Percentiles rank a stretch among this genome's conserved stretches.
phyloP scores from a whole-genome alignment of 2,329 filamentous ascomycete genomes.

The Periglandula ipomoeae region DNA sequence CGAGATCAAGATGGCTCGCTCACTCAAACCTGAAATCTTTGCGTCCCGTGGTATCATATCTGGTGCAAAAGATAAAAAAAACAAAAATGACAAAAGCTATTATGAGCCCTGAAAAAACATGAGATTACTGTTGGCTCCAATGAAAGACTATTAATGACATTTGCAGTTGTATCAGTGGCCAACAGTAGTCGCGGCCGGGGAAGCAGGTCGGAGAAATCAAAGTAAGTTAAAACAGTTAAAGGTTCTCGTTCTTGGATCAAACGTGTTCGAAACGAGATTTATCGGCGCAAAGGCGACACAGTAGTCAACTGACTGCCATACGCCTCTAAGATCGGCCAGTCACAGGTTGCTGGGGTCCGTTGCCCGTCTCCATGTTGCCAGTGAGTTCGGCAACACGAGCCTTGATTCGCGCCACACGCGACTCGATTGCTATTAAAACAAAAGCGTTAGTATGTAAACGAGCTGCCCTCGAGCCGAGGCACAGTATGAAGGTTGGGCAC shows the following conservation, averaged over 20 bases:
- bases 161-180: background rate
- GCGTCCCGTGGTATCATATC: constrained; percentile 20
- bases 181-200: background rate
- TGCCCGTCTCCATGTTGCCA: constrained; percentile 61
- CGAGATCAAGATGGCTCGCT: constrained; percentile 4
- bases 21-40: constrained; percentile 5
- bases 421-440: constrained; percentile 69
- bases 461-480: no score
- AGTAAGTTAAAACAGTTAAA: background rate
- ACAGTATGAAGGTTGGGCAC: constrained; percentile 27
- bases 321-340: constrained; percentile 15
- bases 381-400: constrained; percentile 92
- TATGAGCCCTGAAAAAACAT: constrained; percentile 8
- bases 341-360: constrained; percentile 22
- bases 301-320: constrained; percentile 6
- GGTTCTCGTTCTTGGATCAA: no score
- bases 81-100: constrained; percentile 9
- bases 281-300: background rate
- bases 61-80: constrained; percentile 5
- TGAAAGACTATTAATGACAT: background rate
- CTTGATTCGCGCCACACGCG: constrained; percentile 93
- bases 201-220: background rate
- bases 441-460: constrained; percentile 14
- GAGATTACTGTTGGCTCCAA: constrained; percentile 3
- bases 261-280: no score